phyloP scores from a whole-genome alignment of 2,329 filamentous ascomycete species.

The Colletotrichum brevisporum region DNA sequence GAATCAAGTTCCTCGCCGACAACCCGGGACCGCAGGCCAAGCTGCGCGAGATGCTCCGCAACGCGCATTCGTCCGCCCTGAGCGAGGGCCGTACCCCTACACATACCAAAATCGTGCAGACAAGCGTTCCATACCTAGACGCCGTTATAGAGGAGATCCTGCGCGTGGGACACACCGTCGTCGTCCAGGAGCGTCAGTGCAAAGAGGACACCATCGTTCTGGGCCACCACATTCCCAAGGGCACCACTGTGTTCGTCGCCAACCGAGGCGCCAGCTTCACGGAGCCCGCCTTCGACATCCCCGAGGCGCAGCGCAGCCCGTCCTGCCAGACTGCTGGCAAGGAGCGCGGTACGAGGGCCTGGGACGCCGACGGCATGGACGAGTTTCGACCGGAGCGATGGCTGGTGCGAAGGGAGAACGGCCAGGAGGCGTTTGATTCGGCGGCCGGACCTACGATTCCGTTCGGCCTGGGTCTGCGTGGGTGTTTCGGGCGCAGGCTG shows the following conservation, averaged over 20 bases:
- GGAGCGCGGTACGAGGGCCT: constrained; percentile 5
- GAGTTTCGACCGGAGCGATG: constrained; percentile 24
- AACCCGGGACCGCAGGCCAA: neutral
- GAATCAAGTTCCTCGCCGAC: constrained; percentile 41
- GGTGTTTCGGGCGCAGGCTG: constrained; percentile 38
- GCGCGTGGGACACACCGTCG: constrained; percentile 47
- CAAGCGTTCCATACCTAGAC: constrained; percentile 51
- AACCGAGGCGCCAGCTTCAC: constrained; percentile 48
- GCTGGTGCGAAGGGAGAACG: constrained; percentile 2
- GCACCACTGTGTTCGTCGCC: constrained; percentile 48
- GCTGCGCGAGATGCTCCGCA: constrained; percentile 16
- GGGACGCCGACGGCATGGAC: constrained; percentile 1
- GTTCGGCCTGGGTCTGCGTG: constrained; percentile 19
- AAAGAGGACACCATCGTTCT: constrained; percentile 51
- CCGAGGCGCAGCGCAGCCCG: constrained; percentile 46
- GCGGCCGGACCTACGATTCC: constrained; percentile 10
- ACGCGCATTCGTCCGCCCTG: constrained; percentile 30
- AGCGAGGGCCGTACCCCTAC: neutral
- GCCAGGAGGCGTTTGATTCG: neutral
- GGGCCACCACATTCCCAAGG: constrained; percentile 51
- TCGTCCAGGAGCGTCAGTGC: constrained; percentile 47
- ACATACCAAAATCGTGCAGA: constrained; percentile 39
- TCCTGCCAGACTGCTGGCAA: constrained; percentile 42
- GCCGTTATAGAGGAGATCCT: constrained; percentile 54
- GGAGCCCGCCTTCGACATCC: constrained; percentile 44